Evolutionary conservation across 768 basidiomycete species (phyloP), one percentile per base, ranked within the genome.

Genomic region (Hydnum rufescens): DNA sequence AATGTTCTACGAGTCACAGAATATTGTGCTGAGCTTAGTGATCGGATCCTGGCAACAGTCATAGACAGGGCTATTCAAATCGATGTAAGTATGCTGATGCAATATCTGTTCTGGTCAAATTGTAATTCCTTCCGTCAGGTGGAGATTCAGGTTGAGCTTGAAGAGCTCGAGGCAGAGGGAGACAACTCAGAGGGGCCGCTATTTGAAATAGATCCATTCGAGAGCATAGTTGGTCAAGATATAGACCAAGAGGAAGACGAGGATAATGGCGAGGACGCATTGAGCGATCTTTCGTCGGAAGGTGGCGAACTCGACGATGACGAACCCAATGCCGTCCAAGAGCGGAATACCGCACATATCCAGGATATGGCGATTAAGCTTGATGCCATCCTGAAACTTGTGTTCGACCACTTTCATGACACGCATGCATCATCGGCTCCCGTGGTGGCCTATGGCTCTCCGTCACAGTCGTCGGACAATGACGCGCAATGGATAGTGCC

Each of bases 51-150:
- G 31, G 80, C 79, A 2, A 80, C 81, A 0, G 85, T 96, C 31
- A 74, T 99, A 23, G 90, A 95, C 64, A 78, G 89, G n/a, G 83
- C 89, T 28, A 80, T 97, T 30, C 81, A 92, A 65, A 90, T 99
- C 54, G 95, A 99, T 64, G 93, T 92, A 60, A 53, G 86, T 71
- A 6, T 25, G 1, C 30, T 31, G 51, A 32, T 25, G 52, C 3
- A 39, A 5, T 26, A 8, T 3, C 34, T 39, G 26, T 32, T 22
- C n/a, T 26, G 22, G 44, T 54, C 31, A n/a, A 47, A 46, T 32
- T 51, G 4, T 13, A 39, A 39, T 39, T 22, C 22, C 13, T 39
- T 22, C 36, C 44, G 16, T 16, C 30, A 52, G 30, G 54, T 19
- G n/a, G 47, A 46, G 1, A 56, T 60, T 2, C 54, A 68, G 55